Evolutionary conservation across 768 basidiomycete species (phyloP).

Genomic region (Tylopilus rubrobrunneus): DNA sequence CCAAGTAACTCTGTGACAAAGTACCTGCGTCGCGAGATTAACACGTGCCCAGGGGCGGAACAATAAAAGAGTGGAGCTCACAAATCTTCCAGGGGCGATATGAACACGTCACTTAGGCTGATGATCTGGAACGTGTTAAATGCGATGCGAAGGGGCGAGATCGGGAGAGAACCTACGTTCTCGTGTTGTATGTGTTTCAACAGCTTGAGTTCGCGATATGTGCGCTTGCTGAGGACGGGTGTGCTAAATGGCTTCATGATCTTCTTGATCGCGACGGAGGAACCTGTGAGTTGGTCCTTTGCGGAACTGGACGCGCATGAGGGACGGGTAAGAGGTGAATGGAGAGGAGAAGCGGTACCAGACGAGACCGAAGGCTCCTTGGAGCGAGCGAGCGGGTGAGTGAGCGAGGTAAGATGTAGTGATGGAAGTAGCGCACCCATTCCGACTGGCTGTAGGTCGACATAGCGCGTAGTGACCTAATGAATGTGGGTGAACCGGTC

Average conservation of each 20-base stretch:
- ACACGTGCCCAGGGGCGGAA: background rate
- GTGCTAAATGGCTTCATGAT: constrained; percentile 99
- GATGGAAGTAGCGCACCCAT: constrained; percentile 68
- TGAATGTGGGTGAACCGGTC: constrained; percentile 19
- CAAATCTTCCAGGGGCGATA: constrained; percentile 99
- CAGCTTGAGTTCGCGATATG: constrained; percentile 96
- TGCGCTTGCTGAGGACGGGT: constrained; percentile 95
- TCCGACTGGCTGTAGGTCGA: constrained; percentile 97
- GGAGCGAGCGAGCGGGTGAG: constrained; percentile 16
- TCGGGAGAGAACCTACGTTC: constrained; percentile 57
- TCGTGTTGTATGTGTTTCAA: constrained; percentile 99
- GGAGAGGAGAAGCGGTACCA: constrained; percentile 52
- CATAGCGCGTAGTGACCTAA: constrained; percentile 96
- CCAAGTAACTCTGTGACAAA: constrained; percentile 99
- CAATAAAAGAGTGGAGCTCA: constrained; percentile 36
- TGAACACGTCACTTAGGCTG: constrained; percentile 97
- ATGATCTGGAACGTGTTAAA: constrained; percentile 66
- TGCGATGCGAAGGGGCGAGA: constrained; percentile 1
- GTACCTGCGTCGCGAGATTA: constrained; percentile 54
- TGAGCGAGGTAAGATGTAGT: constrained; percentile 2
- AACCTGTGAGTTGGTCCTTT: constrained; percentile 90
- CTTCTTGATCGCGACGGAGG: constrained; percentile 99
- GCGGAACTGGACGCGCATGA: constrained; percentile 60
- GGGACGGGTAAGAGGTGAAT: background rate
- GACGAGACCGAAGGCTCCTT: constrained; percentile 94